Percentiles rank a stretch among this genome's conserved stretches.
Conservation (phyloP, 2,329 filamentous ascomycete species). For the Pseudopyrenochaeta lycopersici region DNA sequence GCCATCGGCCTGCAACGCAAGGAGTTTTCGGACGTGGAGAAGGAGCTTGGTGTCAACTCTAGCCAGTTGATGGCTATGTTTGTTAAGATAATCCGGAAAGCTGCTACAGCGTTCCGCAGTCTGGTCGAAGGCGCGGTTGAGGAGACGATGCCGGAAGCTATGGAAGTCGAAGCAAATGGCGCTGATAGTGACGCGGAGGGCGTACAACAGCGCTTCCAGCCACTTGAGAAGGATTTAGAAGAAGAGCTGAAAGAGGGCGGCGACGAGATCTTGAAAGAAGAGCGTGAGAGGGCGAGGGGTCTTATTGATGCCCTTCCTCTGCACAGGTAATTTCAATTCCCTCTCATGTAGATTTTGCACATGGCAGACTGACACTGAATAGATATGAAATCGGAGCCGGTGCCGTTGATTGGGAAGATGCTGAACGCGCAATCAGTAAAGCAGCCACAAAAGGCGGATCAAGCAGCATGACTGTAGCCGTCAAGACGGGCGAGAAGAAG, state of each 20-base stretch:
- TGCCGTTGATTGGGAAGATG: constrained; percentile 64
- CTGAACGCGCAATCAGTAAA: constrained; percentile 75
- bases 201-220: constrained; percentile 69
- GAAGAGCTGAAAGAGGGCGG: constrained; percentile 87
- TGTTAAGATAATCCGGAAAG: constrained; percentile 92
- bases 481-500: constrained; percentile 81
- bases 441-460: constrained; percentile 60
- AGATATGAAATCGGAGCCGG: constrained; percentile 59
- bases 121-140: constrained; percentile 75
- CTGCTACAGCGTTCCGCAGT: constrained; percentile 78
- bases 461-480: constrained; percentile 74
- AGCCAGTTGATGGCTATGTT: constrained; percentile 95
- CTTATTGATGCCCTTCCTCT: constrained; percentile 91
- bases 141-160: constrained; percentile 56
- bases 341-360: neutral
- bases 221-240: constrained; percentile 75
- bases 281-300: constrained; percentile 83
- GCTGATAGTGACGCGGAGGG: constrained; percentile 65
- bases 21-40: constrained; percentile 79
- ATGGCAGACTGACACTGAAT: neutral
- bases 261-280: constrained; percentile 71
- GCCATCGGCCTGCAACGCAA: constrained; percentile 89
- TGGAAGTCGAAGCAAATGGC: constrained; percentile 57
- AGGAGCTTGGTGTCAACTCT: constrained; percentile 76
- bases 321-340: constrained; percentile 71